Conservation (phyloP, 768 basidiomycete species). For the Suillus fuscotomentosus region DNA sequence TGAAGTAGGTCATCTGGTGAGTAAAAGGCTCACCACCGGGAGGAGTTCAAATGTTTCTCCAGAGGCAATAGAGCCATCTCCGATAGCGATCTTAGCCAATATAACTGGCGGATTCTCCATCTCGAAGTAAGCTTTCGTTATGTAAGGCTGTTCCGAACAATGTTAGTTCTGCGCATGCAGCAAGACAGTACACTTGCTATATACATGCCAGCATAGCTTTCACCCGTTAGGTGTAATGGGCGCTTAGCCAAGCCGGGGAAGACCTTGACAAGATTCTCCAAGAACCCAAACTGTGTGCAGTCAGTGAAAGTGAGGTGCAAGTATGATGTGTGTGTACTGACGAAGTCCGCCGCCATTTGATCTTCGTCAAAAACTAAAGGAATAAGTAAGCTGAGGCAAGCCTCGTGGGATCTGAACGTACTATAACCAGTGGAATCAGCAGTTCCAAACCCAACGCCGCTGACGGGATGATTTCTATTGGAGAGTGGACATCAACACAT, state of each 20-base stretch:
- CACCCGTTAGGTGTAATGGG: slow-evolving; percentile 68
- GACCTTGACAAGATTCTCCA: slow-evolving; percentile 68
- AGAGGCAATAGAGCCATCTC: slow-evolving; percentile 62
- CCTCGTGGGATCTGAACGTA: slow-evolving; percentile 25
- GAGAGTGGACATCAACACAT: background rate
- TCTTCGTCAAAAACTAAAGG: slow-evolving; percentile 55
- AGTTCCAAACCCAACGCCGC: slow-evolving; percentile 65
- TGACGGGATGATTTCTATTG: slow-evolving; percentile 18
- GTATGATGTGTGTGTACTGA: slow-evolving; percentile 23
- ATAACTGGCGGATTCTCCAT: slow-evolving; percentile 64
- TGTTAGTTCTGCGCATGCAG: background rate
- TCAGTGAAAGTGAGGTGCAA: slow-evolving; percentile 5
- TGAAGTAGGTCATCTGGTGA: background rate
- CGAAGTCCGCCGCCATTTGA: slow-evolving; percentile 55
- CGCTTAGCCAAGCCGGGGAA: slow-evolving; percentile 68
- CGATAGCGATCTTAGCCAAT: slow-evolving; percentile 66
- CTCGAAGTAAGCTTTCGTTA: slow-evolving; percentile 68
- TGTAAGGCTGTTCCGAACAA: slow-evolving; percentile 57
- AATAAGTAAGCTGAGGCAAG: background rate
- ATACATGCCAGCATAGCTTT: slow-evolving; percentile 75
- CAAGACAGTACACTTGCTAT: slow-evolving; percentile 42
- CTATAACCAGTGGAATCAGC: slow-evolving; percentile 61
- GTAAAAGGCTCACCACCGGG: slow-evolving; percentile 46
- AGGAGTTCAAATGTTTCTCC: slow-evolving; percentile 48
- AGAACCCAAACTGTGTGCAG: slow-evolving; percentile 59